phyloP scores from a whole-genome alignment of 1,284 basidiomycete genomes.

The Phylloporus sp. region DNA sequence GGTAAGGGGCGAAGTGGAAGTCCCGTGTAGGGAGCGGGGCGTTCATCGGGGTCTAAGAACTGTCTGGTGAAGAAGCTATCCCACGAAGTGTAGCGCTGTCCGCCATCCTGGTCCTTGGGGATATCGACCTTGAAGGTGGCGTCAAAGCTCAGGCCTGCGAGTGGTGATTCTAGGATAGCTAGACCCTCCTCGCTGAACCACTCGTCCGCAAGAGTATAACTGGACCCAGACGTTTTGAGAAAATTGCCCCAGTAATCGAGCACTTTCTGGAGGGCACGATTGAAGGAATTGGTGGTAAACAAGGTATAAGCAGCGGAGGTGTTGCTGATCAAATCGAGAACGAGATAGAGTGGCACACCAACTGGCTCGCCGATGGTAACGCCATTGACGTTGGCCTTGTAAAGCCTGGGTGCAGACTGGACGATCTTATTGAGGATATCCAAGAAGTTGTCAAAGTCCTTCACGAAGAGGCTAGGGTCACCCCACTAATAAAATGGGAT shows the following conservation, averaged over 20 bases:
- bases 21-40: too few relatives aligned
- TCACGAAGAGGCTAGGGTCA: background rate
- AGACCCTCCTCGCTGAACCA: constrained; percentile 17
- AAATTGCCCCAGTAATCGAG: too few relatives aligned
- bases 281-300: constrained; percentile 13
- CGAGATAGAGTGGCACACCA: constrained; percentile 19
- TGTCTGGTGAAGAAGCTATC: constrained; percentile 3
- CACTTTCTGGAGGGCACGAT: too few relatives aligned
- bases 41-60: background rate
- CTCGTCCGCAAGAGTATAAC: constrained; percentile 7
- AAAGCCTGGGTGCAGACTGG: background rate
- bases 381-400: too few relatives aligned
- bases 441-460: background rate
- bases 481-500: background rate
- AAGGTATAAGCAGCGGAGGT: constrained; percentile 31
- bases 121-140: background rate
- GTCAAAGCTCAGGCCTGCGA: constrained; percentile 1
- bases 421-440: background rate
- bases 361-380: constrained; percentile 14
- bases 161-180: background rate
- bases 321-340: constrained; percentile 36
- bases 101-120: too few relatives aligned
- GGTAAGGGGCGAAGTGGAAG: constrained; percentile 44
- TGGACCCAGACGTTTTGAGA: too few relatives aligned
- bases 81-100: constrained; percentile 9